Evolutionary conservation across 192 early-diverging fungal species (phyloP), one percentile per base, ranked within the genome.

Genomic region (Coemansia sp.): DNA sequence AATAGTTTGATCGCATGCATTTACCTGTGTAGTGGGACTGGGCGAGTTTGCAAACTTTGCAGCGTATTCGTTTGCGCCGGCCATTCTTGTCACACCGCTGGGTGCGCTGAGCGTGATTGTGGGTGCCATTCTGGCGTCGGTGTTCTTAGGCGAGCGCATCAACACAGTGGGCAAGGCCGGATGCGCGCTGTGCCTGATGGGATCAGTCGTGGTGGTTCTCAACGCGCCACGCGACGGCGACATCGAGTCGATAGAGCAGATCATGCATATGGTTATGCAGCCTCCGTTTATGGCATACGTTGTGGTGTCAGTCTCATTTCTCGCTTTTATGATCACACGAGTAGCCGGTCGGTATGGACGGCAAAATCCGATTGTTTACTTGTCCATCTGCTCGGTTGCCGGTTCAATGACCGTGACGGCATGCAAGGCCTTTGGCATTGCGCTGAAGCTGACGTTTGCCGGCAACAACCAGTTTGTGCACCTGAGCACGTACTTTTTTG

Each of bases 31-130:
- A 93, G 92, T 97, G 95, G 89, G 89, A 5, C 67, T 94, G 29
- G 95, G 95, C 59, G 95, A 97, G 83, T 82, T 93, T 61, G 91
- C 92, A 60, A 98, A 98, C 82, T 96, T 98, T 84, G 84, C 91
- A 2, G 96, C 95, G 11, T 97, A 97, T 71, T 90, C 92, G 37
- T 97, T 92, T 87, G 94, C 93, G 47, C 95, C 95, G 2, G 93
- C 95, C 41, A 95, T 97, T 72, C 84, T 97, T 48, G 93, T 97
- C 4, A 97, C 95, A 35, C 95, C 95, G 4, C 81, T 97, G 54
- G 95, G 95, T 32, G 93, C 94, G 24, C 83, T 92, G 19, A 93
- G 91, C 69, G 94, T 95, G 29, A 85, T 97, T 60, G 87, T 93
- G 43, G 92, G 92, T 41, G 92, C 95, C 14, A 83, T 98, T 9